Conservation (phyloP, 768 basidiomycete genomes). For the Russula olivacea region DNA sequence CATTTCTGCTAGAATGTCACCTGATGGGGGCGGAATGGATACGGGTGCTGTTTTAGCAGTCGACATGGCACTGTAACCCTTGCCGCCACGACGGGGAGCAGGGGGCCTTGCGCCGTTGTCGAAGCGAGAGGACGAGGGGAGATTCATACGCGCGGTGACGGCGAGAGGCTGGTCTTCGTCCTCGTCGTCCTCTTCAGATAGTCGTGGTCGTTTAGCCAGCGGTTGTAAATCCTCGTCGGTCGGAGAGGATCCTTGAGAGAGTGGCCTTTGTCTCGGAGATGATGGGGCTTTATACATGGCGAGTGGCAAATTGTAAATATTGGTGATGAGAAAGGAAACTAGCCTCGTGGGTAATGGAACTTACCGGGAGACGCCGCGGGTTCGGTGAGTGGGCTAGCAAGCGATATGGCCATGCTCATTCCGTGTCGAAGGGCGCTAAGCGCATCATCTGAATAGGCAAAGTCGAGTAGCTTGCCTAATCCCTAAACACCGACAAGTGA, state of each 20-base stretch:
- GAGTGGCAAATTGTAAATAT: constrained; percentile 12
- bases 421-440: constrained; percentile 64
- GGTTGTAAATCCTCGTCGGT: constrained; percentile 58
- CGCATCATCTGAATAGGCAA: constrained; percentile 66
- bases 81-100: constrained; percentile 43
- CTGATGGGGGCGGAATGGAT: constrained; percentile 39
- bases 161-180: constrained; percentile 32
- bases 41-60: constrained; percentile 54
- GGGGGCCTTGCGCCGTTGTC: constrained; percentile 29
- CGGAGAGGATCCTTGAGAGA: constrained; percentile 30
- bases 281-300: constrained; percentile 27
- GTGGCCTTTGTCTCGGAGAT: constrained; percentile 30
- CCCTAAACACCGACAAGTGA: constrained; percentile 45
- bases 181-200: constrained; percentile 25
- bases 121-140: constrained; percentile 15
- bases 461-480: constrained; percentile 69
- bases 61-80: constrained; percentile 52
- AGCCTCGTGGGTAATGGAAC: constrained; percentile 29
- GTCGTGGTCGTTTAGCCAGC: constrained; percentile 32
- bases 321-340: constrained; percentile 22
- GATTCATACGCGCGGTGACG: constrained; percentile 29
- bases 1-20: constrained; percentile 36
- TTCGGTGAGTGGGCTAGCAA: constrained; percentile 44
- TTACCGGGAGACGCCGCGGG: constrained; percentile 49
- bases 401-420: constrained; percentile 51